Percentiles rank a stretch among this genome's conserved stretches.
Evolutionary conservation across 495 filamentous ascomycete species (phyloP).

Genomic region (Antarctomyces pellizariae): DNA sequence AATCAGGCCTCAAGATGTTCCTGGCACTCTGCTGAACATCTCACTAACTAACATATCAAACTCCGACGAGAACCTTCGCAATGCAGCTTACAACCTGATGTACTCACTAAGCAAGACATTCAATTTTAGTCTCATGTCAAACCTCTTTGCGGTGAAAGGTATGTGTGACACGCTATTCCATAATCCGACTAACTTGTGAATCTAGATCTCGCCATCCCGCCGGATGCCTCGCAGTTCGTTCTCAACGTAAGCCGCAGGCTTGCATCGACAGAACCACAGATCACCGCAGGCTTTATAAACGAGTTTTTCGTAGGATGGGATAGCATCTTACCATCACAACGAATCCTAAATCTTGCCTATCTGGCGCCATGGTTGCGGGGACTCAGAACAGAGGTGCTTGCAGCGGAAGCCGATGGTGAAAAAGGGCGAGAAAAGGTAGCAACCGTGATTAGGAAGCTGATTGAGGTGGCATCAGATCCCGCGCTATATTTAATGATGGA

Average conservation of each 20-base stretch:
- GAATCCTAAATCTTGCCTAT: constrained; percentile 36
- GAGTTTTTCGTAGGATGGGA: constrained; percentile 50
- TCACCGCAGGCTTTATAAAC: constrained; percentile 41
- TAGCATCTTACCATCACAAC: constrained; percentile 34
- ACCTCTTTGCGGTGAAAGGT: constrained; percentile 34
- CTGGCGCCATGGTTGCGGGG: constrained; percentile 42
- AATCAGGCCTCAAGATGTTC: constrained; percentile 42
- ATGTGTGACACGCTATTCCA: constrained; percentile 2
- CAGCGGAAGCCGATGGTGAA: constrained; percentile 31
- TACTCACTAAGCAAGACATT: constrained; percentile 38
- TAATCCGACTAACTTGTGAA: not conserved
- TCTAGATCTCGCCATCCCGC: constrained; percentile 28
- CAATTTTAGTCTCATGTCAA: constrained; percentile 33
- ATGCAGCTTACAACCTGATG: constrained; percentile 38
- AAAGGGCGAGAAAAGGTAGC: constrained; percentile 36
- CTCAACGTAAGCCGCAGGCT: constrained; percentile 36
- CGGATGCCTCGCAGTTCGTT: constrained; percentile 36
- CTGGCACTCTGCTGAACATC: constrained; percentile 39
- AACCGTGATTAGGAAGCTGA: constrained; percentile 34
- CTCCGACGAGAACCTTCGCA: constrained; percentile 26
- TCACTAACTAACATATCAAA: constrained; percentile 38
- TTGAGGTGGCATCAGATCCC: constrained; percentile 33
- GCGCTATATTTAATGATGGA: constrained; percentile 30
- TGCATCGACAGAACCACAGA: constrained; percentile 33
- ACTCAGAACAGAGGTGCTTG: constrained; percentile 28